These are phyloP conservation scores for Margaritispora aquatica DNA, from an alignment of 495 filamentous ascomycete species.

Conservation along the genomic window DNA sequence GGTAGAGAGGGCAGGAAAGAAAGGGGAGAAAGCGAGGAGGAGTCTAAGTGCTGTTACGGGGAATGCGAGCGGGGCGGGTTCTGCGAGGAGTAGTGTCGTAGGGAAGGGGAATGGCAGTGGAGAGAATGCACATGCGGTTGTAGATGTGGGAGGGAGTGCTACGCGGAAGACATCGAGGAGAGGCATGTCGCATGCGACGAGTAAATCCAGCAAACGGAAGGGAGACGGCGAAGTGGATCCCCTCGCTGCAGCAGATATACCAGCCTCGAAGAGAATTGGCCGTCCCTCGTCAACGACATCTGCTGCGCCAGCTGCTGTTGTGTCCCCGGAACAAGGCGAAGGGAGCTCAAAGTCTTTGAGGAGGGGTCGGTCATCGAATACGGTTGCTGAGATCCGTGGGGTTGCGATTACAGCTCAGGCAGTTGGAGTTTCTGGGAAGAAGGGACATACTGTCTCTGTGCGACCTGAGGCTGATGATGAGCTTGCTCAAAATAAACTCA, in stretches of 20 bases:
- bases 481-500: too few relatives aligned
- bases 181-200: not conserved
- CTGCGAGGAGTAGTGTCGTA: not conserved
- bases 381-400: not conserved
- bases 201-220: too few relatives aligned
- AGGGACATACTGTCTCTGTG: too few relatives aligned
- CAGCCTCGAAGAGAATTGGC: too few relatives aligned
- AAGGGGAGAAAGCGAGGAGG: not conserved
- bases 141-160: not conserved
- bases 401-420: not conserved
- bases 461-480: too few relatives aligned
- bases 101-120: not conserved
- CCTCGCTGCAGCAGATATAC: too few relatives aligned
- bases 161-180: slow-evolving; percentile 1
- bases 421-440: too few relatives aligned
- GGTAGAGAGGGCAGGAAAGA: too few relatives aligned
- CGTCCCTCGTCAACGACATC: too few relatives aligned
- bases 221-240: too few relatives aligned
- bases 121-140: not conserved
- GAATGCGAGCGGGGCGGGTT: slow-evolving; percentile 6
- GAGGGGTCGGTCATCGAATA: slow-evolving; percentile 6
- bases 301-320: too few relatives aligned
- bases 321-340: too few relatives aligned
- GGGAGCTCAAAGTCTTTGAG: not conserved
- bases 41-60: not conserved